Evolutionary conservation across 257 asterid genomes (phyloP), one percentile per base, ranked within the genome.

Genomic region (Nicotiana paniculata): DNA sequence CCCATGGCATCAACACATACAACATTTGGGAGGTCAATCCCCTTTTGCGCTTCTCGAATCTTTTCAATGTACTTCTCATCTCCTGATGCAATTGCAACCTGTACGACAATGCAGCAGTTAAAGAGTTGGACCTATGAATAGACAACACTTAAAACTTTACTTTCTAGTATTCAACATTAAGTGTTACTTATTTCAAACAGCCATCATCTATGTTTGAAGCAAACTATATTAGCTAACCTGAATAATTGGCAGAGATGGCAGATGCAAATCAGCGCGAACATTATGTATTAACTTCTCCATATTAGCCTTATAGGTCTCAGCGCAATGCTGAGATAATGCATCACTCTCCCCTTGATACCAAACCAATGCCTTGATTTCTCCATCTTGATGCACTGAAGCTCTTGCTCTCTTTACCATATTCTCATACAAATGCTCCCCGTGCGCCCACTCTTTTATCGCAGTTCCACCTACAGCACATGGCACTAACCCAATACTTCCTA

Each of bases 301-400:
- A 17, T 83, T 89, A 62, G 85, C 91, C 88, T 90, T 85, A 46
- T 93, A 95, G 32, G 86, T 65, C 1, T 91, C 95, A 3, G 90
- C 95, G 0, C 88, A 88, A 1, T 84, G 87, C 85, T 88, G 88
- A 87, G 95, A 87, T 81, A 57, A 9, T 85, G 99, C 78, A 84
- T 95, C 99, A 81, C 97, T 93, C 91, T 93, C 99, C 37, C 99
- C 99, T 85, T 95, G 99, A 79, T 90, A 95, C 99, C 99, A 95
- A 64, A 95, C 88, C 90, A 95, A 2, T 46, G 93, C 97, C 91
- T 85, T 88, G 48, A 95, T 89, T 46, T 84, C 95, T 2, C 89
- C 88, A 3, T 91, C 92, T 54, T 77, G 85, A 48, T 57, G 26
- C 79, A 46, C 84, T 62, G 93, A 88, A 62, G 89, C 87, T 67